Conservation (phyloP, 2,329 filamentous ascomycete species). For the Trichoderma lentiforme region DNA sequence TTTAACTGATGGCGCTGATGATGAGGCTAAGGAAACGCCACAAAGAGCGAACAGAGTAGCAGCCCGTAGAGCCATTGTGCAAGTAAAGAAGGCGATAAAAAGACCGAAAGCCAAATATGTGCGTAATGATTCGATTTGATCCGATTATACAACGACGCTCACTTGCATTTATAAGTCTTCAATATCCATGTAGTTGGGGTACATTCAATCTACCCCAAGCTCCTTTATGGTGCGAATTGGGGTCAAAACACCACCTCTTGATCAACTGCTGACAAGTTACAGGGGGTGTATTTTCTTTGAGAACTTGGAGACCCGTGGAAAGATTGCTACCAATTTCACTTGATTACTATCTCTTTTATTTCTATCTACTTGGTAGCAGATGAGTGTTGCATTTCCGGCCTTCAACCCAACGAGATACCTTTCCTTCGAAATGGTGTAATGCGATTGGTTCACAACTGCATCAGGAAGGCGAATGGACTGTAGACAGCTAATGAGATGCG, state of each 20-base stretch:
- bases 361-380: too few species aligned
- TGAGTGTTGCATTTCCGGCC: neutral
- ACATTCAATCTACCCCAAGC: slow-evolving; percentile 6
- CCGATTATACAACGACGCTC: neutral
- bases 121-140: too few species aligned
- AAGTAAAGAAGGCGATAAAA: neutral
- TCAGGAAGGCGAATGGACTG: neutral
- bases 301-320: neutral
- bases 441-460: neutral
- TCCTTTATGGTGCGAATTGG: neutral
- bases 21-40: slow-evolving; percentile 1
- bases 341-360: neutral
- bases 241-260: neutral
- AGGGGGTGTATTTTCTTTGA: neutral
- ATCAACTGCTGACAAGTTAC: neutral
- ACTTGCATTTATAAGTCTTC: neutral
- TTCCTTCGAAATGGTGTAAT: neutral
- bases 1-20: neutral
- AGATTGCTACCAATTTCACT: neutral
- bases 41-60: neutral
- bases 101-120: neutral
- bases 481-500: neutral
- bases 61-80: neutral
- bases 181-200: neutral
- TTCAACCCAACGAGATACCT: neutral